A percentile compares a stretch with the other conserved stretches of the same genome.
Evolutionary conservation across 129 eudicot genomes (phyloP).

Genomic region (sunflower (Helianthus annuus)): DNA sequence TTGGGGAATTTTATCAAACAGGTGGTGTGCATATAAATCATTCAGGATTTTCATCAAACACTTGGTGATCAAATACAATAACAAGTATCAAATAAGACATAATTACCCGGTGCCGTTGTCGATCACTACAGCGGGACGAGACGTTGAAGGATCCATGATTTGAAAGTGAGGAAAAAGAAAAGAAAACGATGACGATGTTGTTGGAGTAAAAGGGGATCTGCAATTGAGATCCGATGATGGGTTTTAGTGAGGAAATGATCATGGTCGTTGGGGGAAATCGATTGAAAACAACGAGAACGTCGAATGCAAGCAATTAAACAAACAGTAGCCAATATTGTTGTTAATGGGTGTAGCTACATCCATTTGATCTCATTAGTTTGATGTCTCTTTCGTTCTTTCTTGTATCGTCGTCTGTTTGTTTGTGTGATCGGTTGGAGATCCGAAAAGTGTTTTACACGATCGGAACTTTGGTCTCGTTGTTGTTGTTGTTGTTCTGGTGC

Average conservation of each 20-base stretch:
- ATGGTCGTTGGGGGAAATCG: conserved; percentile 48
- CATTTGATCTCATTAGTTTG: conserved; percentile 38
- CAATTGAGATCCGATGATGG: conserved; percentile 61
- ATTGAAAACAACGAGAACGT: conserved; percentile 24
- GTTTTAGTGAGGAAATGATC: conserved; percentile 54
- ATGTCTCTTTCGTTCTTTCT: too few relatives aligned
- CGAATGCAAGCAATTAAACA: conserved; percentile 33
- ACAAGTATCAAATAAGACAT: background rate
- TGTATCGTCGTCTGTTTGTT: background rate
- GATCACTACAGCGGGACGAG: conserved; percentile 96
- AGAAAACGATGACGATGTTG: background rate
- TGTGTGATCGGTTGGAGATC: conserved; percentile 15
- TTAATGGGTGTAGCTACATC: conserved; percentile 38
- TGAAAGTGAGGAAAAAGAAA: conserved; percentile 16
- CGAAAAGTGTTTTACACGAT: conserved; percentile 27
- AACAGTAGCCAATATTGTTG: conserved; percentile 9
- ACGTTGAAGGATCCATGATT: conserved; percentile 73
- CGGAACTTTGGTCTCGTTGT: background rate
- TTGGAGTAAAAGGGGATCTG: conserved; percentile 48
- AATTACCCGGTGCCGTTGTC: conserved; percentile 98
- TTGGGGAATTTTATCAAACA: conserved; percentile 37
- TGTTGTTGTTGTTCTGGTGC: conserved; percentile 15
- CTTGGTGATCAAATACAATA: conserved; percentile 2
- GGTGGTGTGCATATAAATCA: conserved; percentile 7
- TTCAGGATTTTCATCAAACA: conserved; percentile 10